phyloP scores from a whole-genome alignment of 176 grass and related monocot genomes.

The Raddia guianensis region DNA sequence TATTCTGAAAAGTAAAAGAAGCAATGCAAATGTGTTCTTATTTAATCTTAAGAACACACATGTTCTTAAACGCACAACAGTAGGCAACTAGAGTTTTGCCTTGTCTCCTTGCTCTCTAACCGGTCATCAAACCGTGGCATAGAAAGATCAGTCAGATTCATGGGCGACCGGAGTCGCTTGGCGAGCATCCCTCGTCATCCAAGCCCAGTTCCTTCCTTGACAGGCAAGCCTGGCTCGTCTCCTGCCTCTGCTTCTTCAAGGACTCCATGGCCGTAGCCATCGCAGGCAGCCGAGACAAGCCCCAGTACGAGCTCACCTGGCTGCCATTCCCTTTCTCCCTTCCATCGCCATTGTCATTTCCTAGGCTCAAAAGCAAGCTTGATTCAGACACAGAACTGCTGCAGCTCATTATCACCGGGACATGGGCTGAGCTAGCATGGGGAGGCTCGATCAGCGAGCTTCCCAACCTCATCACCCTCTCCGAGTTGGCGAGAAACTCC shows the following conservation, averaged over 20 bases:
- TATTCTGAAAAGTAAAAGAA: background rate
- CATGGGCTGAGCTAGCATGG: background rate
- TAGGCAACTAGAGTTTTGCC: background rate
- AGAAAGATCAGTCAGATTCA: background rate
- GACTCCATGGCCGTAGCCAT: background rate
- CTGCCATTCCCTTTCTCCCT: background rate
- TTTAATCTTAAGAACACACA: too few relatives aligned
- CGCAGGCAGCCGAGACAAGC: background rate
- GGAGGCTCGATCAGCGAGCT: background rate
- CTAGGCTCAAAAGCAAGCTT: background rate
- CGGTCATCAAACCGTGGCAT: background rate
- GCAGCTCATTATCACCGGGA: too few relatives aligned
- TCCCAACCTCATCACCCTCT: background rate
- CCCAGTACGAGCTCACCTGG: background rate
- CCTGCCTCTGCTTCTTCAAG: conserved; percentile 2
- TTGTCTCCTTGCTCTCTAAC: background rate
- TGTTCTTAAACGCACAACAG: background rate
- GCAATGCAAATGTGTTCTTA: background rate
- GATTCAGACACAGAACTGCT: background rate
- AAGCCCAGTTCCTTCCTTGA: background rate
- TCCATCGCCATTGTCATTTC: background rate
- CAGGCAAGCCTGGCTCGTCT: background rate
- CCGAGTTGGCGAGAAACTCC: conserved; percentile 2
- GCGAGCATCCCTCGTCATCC: background rate
- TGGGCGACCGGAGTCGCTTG: background rate